Percentiles rank a stretch among this genome's conserved stretches.
Conservation (phyloP, 768 basidiomycete species). For the Royoungia palumana region DNA sequence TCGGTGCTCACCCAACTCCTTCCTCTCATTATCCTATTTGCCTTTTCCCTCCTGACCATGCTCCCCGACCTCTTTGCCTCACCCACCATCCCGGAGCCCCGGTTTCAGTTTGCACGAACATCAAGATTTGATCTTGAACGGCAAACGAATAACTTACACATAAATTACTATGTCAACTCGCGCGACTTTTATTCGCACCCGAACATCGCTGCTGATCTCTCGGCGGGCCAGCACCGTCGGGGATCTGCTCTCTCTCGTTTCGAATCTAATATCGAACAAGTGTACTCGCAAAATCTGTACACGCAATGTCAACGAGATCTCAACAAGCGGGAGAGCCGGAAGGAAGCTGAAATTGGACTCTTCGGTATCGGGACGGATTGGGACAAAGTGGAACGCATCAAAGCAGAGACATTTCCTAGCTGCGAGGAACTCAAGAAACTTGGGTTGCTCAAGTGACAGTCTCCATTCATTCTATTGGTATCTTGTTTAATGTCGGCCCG, state of each 20-base stretch:
- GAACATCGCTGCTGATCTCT: constrained; percentile 66
- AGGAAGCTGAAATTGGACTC: constrained; percentile 77
- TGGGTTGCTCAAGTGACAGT: constrained; percentile 46
- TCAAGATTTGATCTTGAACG: constrained; percentile 66
- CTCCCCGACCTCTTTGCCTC: constrained; percentile 74
- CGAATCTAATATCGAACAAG: constrained; percentile 72
- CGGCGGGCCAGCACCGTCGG: constrained; percentile 37
- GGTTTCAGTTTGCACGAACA: constrained; percentile 65
- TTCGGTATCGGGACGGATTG: constrained; percentile 93
- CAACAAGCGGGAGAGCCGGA: constrained; percentile 63
- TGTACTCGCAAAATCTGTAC: constrained; percentile 70
- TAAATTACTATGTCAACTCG: constrained; percentile 83
- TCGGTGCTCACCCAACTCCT: constrained; percentile 73
- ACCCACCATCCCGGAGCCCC: constrained; percentile 70
- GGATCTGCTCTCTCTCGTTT: constrained; percentile 49
- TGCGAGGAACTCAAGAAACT: constrained; percentile 75
- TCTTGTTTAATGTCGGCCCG: constrained; percentile 10
- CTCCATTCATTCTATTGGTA: constrained; percentile 7
- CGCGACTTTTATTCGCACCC: constrained; percentile 76
- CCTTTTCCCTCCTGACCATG: constrained; percentile 78
- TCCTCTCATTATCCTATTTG: constrained; percentile 80
- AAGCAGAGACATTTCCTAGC: constrained; percentile 63
- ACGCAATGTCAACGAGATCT: constrained; percentile 66
- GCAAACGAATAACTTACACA: constrained; percentile 62
- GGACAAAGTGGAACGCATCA: constrained; percentile 78